phyloP scores from a whole-genome alignment of 345 rosid species.

The Eucalyptus erythrocorys region DNA sequence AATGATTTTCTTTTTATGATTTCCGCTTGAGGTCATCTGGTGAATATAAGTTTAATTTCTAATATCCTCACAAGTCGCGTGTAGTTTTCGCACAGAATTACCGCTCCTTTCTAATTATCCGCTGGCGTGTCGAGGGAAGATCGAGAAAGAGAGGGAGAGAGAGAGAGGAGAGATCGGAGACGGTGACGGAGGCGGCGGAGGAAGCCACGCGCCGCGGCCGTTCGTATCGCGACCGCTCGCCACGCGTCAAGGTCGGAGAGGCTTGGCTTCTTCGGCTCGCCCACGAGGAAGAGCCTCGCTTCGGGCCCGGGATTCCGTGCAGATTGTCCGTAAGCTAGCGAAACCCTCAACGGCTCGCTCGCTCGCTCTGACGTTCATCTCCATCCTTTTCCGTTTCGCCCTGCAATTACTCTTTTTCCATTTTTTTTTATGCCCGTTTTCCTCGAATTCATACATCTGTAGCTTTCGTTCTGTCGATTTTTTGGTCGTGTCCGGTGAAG shows the following conservation, averaged over 20 bases:
- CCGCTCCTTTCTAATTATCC: not conserved
- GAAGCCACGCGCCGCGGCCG: not conserved
- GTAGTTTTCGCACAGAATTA: not conserved
- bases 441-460: not conserved
- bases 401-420: not conserved
- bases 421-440: not conserved
- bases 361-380: not conserved
- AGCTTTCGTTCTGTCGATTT: not conserved
- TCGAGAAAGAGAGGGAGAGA: not conserved
- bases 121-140: not conserved
- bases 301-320: not conserved
- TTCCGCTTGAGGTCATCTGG: not conserved
- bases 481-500: not conserved
- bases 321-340: not conserved
- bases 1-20: not conserved
- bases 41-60: no score
- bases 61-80: not conserved
- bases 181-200: slow-evolving; percentile 17
- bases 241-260: not conserved
- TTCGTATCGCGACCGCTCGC: not conserved
- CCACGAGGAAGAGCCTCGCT: not conserved
- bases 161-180: not conserved
- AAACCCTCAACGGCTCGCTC: not conserved
- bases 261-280: not conserved
- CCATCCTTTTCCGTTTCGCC: not conserved